phyloP scores from a whole-genome alignment of 116 monocot species.

The Trichopus zeylanicus region DNA sequence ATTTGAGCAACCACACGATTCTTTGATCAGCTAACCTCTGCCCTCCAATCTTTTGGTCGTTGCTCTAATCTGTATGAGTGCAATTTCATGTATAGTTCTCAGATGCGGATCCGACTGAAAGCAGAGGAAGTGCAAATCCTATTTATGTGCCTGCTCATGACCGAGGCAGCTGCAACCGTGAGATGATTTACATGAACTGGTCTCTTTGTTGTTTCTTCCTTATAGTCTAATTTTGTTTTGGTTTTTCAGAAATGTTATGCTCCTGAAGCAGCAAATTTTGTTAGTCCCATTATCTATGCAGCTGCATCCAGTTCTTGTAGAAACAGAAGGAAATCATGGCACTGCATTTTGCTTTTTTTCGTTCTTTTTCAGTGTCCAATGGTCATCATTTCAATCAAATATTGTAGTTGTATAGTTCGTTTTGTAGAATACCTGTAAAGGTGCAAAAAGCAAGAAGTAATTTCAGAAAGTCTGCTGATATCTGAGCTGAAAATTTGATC shows the following conservation, averaged over 20 bases:
- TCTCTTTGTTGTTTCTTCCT: not conserved
- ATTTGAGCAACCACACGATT: constrained; percentile 25
- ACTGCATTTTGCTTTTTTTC: not conserved
- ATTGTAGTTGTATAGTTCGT: too few species aligned
- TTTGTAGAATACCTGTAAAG: too few species aligned
- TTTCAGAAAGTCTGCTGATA: too few species aligned
- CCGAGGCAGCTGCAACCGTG: not conserved
- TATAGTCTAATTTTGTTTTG: not conserved
- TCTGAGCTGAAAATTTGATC: too few species aligned
- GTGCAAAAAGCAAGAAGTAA: too few species aligned
- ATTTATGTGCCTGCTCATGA: not conserved
- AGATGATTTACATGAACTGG: too few species aligned
- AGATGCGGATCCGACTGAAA: too few species aligned
- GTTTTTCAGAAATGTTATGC: not conserved
- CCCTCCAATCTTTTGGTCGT: not conserved
- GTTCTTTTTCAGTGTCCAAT: too few species aligned
- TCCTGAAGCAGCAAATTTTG: constrained; percentile 19
- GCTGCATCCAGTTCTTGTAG: not conserved
- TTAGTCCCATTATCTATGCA: not conserved
- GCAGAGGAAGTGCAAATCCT: not conserved
- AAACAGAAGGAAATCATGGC: not conserved
- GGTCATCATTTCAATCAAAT: too few species aligned
- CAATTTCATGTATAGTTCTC: not conserved
- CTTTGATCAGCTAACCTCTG: constrained; percentile 10
- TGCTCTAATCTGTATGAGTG: not conserved